Conservation (phyloP, 257 asterid genomes). For the Knoxia roxburghii region DNA sequence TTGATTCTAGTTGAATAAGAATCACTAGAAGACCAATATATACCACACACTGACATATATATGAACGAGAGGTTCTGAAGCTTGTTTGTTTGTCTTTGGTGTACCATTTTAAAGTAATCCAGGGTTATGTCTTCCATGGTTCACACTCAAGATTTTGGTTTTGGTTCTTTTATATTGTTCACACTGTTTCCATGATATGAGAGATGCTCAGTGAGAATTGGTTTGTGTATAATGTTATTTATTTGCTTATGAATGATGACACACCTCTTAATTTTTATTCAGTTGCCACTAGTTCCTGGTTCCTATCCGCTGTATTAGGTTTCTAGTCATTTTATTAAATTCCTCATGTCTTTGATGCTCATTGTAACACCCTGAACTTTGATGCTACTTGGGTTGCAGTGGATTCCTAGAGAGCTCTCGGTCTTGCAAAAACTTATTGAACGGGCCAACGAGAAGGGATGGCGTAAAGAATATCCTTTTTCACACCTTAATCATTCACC, state of each 20-base stretch:
- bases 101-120: too few relatives aligned
- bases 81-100: too few relatives aligned
- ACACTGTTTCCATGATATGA: not conserved
- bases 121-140: too few relatives aligned
- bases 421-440: conserved; percentile 53
- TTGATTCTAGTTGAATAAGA: too few relatives aligned
- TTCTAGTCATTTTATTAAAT: not conserved
- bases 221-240: not conserved
- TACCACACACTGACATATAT: too few relatives aligned
- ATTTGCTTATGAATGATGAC: not conserved
- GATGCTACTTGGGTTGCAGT: conserved; percentile 43
- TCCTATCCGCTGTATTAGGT: not conserved
- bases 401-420: conserved; percentile 60
- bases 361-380: conserved; percentile 13
- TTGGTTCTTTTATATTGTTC: not conserved
- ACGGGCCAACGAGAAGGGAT: conserved; percentile 87
- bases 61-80: too few relatives aligned
- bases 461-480: conserved; percentile 94
- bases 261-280: not conserved
- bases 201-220: not conserved
- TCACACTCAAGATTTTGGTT: not conserved
- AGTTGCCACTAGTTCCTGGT: not conserved
- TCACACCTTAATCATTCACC: conserved; percentile 17
- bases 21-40: too few relatives aligned
- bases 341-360: not conserved